These are phyloP conservation scores for Hyaloscypha variabilis DNA, from an alignment of 495 filamentous ascomycete species.

Conservation along the genomic window DNA sequence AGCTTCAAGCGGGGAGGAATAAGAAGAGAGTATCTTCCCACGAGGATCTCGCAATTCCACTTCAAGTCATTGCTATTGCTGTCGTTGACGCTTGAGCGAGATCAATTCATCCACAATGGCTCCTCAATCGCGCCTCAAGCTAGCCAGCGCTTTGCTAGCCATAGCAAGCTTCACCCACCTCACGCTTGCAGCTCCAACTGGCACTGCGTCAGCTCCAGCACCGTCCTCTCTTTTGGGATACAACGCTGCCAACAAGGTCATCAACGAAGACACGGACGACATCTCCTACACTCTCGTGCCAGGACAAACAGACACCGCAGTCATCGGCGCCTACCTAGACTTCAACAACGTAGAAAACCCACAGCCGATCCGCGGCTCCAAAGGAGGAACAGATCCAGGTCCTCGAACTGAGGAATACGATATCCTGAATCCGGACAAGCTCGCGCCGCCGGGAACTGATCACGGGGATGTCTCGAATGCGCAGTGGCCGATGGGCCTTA, in stretches of 20 bases:
- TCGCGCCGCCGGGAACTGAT: constrained; percentile 70
- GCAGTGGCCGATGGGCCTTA: constrained; percentile 74
- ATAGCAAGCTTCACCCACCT: constrained; percentile 8
- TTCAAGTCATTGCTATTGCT: neutral
- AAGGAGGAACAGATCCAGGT: constrained; percentile 63
- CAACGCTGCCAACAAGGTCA: constrained; percentile 22
- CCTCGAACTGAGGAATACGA: constrained; percentile 65
- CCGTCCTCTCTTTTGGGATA: constrained; percentile 23
- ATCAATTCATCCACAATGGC: neutral
- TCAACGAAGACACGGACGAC: constrained; percentile 20
- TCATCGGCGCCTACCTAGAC: constrained; percentile 64
- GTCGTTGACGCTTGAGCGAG: neutral
- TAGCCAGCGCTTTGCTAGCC: constrained; percentile 3
- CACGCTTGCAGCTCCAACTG: constrained; percentile 24
- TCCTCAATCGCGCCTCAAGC: neutral
- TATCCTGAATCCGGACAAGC: constrained; percentile 64
- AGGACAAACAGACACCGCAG: constrained; percentile 58
- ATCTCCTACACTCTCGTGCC: constrained; percentile 31
- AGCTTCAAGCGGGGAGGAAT: neutral
- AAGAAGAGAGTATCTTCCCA: neutral
- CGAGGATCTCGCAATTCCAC: neutral
- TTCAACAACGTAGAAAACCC: constrained; percentile 63
- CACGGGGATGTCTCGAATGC: constrained; percentile 63
- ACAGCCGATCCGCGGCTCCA: constrained; percentile 67
- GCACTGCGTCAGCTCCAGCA: constrained; percentile 20